Base-by-base conservation (phyloP, 441 rosid species). In the Gossypium aridum region DNA sequence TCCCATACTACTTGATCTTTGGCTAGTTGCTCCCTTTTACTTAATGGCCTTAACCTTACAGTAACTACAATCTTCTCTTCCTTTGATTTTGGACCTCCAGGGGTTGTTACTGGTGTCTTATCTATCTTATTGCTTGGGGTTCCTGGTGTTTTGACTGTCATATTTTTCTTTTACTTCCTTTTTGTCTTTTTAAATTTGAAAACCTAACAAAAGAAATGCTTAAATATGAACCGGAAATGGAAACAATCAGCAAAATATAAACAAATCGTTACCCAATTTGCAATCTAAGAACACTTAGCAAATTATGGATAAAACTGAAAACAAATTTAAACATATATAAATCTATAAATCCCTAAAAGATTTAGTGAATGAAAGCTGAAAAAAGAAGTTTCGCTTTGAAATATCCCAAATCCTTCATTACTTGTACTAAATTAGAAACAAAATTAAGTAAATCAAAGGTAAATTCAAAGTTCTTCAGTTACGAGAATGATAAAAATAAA, bases 1-100 rank as follows among this genome's bases (percentile, higher is more conserved):
- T 96, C 98, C 98, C 99, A 96, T 25, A 97, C 96, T 8, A 88
- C 87, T 84, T 87, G 98, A 73, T 96, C 99, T 85, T 91, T 94
- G 37, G 96, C 96, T 43, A 80, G 64, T 76, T 80, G 92, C 76
- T 96, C 99, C 83, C 82, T 94, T 85, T 90, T 96, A 89, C 84
- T 96, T 56, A 96, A 72, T 73, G 99, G 99, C 77, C 99, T 86
- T 75, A 96, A 80, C 71, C 98, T 80, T 12, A 96, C 98, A 2
- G 98, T 96, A 65, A 96, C 99, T 12, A 96, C 98, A 19, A 94
- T 92, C 86, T 93, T 96, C 89, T 96, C 97, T 79, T 96, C 99
- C 78, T 80, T 93, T 0, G 93, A 75, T 82, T 85, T 96, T 20
- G 91, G 81, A 74, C 96, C 91, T 53, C 93, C 95, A 19, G 97